Conservation (phyloP, 192 early-diverging fungal genomes). For the Coemansia sp. region DNA sequence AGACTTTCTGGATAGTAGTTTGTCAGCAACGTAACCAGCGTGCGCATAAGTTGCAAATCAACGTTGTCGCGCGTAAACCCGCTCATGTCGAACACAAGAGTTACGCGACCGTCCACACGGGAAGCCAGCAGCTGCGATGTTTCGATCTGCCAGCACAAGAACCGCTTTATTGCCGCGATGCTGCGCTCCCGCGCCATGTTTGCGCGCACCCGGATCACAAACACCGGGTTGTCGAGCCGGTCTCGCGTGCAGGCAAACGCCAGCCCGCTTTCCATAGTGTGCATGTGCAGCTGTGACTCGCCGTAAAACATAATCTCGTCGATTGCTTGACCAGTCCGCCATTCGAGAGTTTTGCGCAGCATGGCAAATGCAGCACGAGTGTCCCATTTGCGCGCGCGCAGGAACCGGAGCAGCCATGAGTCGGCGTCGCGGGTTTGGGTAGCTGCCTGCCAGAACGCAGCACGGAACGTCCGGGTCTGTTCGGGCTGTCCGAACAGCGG, state of each 20-base stretch:
- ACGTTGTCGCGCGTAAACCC: slow-evolving; percentile 73
- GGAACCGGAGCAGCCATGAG: slow-evolving; percentile 69
- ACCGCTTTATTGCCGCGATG: slow-evolving; percentile 59
- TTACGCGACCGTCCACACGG: slow-evolving; percentile 57
- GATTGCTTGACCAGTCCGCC: slow-evolving; percentile 67
- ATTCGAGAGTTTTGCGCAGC: slow-evolving; percentile 65
- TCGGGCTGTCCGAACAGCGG: slow-evolving; percentile 24
- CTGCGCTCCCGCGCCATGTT: slow-evolving; percentile 57
- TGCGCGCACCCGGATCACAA: slow-evolving; percentile 51
- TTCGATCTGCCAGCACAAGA: slow-evolving; percentile 65
- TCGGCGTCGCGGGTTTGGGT: slow-evolving; percentile 66
- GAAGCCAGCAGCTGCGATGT: slow-evolving; percentile 56
- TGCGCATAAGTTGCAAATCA: slow-evolving; percentile 69
- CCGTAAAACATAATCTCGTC: slow-evolving; percentile 55
- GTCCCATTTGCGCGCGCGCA: slow-evolving; percentile 88
- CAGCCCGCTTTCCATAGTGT: slow-evolving; percentile 57
- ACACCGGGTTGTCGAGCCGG: slow-evolving; percentile 54
- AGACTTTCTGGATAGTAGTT: slow-evolving; percentile 88
- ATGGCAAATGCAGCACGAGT: slow-evolving; percentile 65
- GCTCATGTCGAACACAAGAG: slow-evolving; percentile 77
- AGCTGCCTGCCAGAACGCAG: slow-evolving; percentile 62
- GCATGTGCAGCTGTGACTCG: slow-evolving; percentile 56
- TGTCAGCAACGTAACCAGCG: slow-evolving; percentile 77
- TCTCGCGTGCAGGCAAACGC: slow-evolving; percentile 58
- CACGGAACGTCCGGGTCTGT: slow-evolving; percentile 39